Evolutionary conservation across 23 red algal species (phyloP).

Genomic region (Cyanidiococcus yangmingshanensis): DNA sequence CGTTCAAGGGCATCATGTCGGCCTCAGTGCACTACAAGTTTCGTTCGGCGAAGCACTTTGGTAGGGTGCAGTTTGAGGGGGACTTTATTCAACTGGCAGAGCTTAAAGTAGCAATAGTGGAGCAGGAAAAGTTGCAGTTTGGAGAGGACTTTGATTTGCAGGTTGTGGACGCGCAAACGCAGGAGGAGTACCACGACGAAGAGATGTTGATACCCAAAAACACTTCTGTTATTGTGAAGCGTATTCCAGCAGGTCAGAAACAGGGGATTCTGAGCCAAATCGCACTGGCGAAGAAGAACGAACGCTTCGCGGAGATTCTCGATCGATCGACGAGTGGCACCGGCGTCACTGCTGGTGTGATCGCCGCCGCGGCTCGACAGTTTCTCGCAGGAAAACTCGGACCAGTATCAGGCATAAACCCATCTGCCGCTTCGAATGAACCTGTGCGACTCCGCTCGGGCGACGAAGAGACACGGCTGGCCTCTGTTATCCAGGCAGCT

Average conservation of each 20-base stretch:
- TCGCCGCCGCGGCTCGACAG: slow-evolving; percentile 16
- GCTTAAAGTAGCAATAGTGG: slow-evolving; percentile 92
- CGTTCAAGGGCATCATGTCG: slow-evolving; percentile 40
- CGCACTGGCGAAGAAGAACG: slow-evolving; percentile 86
- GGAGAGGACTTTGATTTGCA: slow-evolving; percentile 97
- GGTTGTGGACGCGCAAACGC: slow-evolving; percentile 80
- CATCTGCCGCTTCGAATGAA: background rate
- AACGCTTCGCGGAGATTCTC: slow-evolving; percentile 78
- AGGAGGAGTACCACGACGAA: slow-evolving; percentile 73
- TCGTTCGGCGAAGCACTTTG: slow-evolving; percentile 74
- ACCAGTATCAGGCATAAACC: background rate
- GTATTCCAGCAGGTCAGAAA: slow-evolving; percentile 46
- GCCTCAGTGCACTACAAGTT: slow-evolving; percentile 86
- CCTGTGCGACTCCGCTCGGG: background rate
- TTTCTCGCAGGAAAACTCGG: slow-evolving; percentile 3
- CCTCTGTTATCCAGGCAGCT: slow-evolving; percentile 34
- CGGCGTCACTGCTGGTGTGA: background rate
- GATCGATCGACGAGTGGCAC: slow-evolving; percentile 7
- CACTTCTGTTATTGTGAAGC: slow-evolving; percentile 76
- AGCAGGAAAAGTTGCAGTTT: slow-evolving; percentile 79
- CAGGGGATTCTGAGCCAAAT: slow-evolving; percentile 63
- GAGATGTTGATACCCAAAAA: slow-evolving; percentile 76
- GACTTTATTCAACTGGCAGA: slow-evolving; percentile 84
- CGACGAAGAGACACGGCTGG: slow-evolving; percentile 19
- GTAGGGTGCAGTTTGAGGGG: slow-evolving; percentile 79